Conservation (phyloP, 176 grass and related monocot species). For the Elymus sibiricus region DNA sequence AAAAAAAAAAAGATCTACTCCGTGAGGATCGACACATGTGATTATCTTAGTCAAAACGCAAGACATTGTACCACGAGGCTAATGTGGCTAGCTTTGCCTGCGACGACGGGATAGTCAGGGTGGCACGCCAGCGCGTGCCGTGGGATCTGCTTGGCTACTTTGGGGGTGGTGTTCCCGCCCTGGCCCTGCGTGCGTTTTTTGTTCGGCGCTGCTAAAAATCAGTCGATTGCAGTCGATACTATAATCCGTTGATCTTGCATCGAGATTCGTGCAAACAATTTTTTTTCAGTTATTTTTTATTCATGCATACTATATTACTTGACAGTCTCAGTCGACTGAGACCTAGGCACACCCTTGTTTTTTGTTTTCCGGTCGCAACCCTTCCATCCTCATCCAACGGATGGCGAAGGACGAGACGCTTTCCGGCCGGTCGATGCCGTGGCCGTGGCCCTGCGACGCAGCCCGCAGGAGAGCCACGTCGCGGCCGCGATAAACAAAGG, state of each 20-base stretch:
- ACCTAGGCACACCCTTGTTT: too few relatives aligned
- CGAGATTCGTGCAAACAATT: too few relatives aligned
- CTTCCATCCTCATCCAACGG: background rate
- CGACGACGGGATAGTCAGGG: background rate
- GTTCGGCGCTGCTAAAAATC: too few relatives aligned
- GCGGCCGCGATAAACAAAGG: conserved; percentile 59
- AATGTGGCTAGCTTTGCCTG: background rate
- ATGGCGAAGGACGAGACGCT: background rate
- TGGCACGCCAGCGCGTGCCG: background rate
- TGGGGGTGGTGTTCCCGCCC: background rate
- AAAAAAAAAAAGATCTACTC: too few relatives aligned
- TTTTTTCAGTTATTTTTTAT: too few relatives aligned
- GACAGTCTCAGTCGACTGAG: too few relatives aligned
- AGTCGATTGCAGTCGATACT: too few relatives aligned
- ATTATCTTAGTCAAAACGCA: background rate
- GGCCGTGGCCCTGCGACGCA: background rate
- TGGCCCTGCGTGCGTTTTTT: background rate
- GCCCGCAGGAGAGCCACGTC: conserved; percentile 51
- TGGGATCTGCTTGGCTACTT: background rate
- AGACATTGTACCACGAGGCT: background rate
- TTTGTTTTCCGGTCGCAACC: background rate
- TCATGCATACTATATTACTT: too few relatives aligned
- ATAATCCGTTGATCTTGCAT: too few relatives aligned
- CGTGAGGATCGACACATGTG: background rate
- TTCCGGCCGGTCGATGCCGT: background rate